Evolutionary conservation across 139 green algal species (phyloP).

Genomic region (Chlorella vulgaris): DNA sequence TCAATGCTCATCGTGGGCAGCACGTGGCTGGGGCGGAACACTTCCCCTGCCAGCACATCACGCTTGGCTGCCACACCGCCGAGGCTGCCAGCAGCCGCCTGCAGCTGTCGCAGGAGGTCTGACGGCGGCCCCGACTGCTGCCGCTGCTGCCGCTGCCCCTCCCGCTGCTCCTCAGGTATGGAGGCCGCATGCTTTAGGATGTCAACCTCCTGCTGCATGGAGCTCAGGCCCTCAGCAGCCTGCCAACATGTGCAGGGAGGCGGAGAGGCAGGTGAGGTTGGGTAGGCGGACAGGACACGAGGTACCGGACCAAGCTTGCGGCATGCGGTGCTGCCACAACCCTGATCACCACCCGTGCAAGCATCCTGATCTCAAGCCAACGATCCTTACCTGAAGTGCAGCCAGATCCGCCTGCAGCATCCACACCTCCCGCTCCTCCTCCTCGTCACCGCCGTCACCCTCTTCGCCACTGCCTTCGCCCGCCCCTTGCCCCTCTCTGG

Average conservation of each 20-base stretch:
- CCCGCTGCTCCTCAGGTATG: constrained; percentile 40
- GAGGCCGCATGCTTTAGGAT: constrained; percentile 54
- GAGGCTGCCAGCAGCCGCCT: constrained; percentile 3
- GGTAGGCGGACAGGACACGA: background rate
- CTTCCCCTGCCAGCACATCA: constrained; percentile 37
- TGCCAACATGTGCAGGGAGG: no score
- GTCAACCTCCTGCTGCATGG: constrained; percentile 64
- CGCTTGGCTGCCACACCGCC: background rate
- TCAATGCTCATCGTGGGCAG: constrained; percentile 71
- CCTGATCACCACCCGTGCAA: background rate
- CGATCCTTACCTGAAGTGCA: constrained; percentile 41
- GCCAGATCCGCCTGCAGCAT: constrained; percentile 53
- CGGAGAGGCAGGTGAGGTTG: no score
- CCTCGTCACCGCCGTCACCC: constrained; percentile 59
- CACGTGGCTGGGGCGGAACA: constrained; percentile 82
- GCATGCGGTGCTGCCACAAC: background rate
- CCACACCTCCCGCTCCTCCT: constrained; percentile 58
- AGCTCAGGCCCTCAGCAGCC: constrained; percentile 40
- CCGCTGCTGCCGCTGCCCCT: constrained; percentile 12
- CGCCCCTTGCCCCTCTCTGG: background rate
- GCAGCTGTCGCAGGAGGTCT: constrained; percentile 45
- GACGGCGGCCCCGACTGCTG: constrained; percentile 1
- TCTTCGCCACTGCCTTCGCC: no score
- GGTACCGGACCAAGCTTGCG: background rate
- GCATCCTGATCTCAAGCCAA: background rate